Percentiles rank a stretch among this genome's conserved stretches.
phyloP scores from a whole-genome alignment of 208 protist genomes.

The Wallacemonas sp. region DNA sequence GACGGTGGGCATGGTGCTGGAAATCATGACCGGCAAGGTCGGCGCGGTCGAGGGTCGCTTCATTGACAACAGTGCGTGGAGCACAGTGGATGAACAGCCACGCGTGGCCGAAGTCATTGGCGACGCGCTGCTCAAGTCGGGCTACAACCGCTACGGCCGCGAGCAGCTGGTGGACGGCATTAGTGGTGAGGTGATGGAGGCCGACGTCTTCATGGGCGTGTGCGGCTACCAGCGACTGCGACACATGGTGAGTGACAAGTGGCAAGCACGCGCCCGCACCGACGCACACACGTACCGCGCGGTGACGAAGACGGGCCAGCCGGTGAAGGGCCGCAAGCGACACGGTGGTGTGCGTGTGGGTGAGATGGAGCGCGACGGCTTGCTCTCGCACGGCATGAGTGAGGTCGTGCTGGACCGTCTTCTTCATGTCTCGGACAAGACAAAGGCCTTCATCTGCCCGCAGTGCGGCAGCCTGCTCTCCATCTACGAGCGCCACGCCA shows the following conservation, averaged over 20 bases:
- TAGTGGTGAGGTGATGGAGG: constrained; percentile 95
- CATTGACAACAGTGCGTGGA: constrained; percentile 96
- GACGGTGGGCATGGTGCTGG: constrained; percentile 99
- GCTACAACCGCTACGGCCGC: constrained; percentile 98
- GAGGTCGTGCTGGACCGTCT: constrained; percentile 99
- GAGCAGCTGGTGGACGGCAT: constrained; percentile 96
- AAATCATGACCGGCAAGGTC: constrained; percentile 97
- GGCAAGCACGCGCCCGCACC: constrained; percentile 95
- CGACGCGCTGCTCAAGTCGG: constrained; percentile 92
- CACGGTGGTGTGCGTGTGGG: constrained; percentile 99
- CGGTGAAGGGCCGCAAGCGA: constrained; percentile 97
- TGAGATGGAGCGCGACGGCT: constrained; percentile 99
- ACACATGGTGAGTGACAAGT: constrained; percentile 99
- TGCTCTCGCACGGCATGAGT: constrained; percentile 98
- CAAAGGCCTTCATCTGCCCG: constrained; percentile 80
- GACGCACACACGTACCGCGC: constrained; percentile 89
- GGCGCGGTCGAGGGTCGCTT: constrained; percentile 94
- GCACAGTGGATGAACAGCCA: constrained; percentile 58
- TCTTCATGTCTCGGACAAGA: constrained; percentile 92
- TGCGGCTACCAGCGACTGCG: constrained; percentile 99
- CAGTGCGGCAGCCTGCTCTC: constrained; percentile 80
- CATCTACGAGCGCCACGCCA: constrained; percentile 86
- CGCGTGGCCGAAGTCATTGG: constrained; percentile 92
- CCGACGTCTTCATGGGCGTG: constrained; percentile 98
- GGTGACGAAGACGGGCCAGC: constrained; percentile 98